Evolutionary conservation across 768 basidiomycete genomes (phyloP).

Genomic region (Boletus coccyginus): DNA sequence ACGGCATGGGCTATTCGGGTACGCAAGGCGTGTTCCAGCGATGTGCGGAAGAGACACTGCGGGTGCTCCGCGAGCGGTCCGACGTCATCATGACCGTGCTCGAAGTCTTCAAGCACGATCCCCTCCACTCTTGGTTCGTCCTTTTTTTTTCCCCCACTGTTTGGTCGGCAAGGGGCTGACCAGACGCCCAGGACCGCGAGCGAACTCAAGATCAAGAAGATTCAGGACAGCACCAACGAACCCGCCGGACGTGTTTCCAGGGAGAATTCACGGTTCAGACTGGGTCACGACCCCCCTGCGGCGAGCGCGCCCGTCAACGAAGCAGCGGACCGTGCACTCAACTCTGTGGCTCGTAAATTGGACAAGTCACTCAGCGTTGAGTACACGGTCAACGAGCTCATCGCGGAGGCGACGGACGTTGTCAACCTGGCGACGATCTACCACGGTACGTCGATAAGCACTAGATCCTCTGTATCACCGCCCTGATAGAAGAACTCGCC

Average conservation of each 20-base stretch:
- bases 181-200: constrained; percentile 66
- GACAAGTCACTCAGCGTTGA: constrained; percentile 85
- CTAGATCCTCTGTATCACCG: not conserved
- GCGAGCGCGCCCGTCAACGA: constrained; percentile 71
- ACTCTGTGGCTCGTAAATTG: constrained; percentile 76
- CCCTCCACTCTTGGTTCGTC: constrained; percentile 84
- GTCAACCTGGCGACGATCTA: constrained; percentile 79
- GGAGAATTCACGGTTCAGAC: constrained; percentile 37
- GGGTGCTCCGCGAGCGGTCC: constrained; percentile 82
- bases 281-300: constrained; percentile 55
- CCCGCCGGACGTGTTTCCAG: constrained; percentile 20
- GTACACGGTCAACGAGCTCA: constrained; percentile 89
- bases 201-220: constrained; percentile 67
- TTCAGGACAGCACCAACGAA: constrained; percentile 44
- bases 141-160: not conserved
- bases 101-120: constrained; percentile 96
- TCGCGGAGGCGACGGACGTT: constrained; percentile 81
- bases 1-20: constrained; percentile 88
- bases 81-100: constrained; percentile 91
- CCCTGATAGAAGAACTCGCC: not conserved
- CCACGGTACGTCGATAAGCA: constrained; percentile 46
- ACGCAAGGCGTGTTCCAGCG: constrained; percentile 93
- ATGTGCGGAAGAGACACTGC: constrained; percentile 91
- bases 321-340: constrained; percentile 86
- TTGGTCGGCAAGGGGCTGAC: not conserved